Percentiles rank a stretch among this genome's conserved stretches.
Evolutionary conservation across 257 asterid genomes (phyloP).

Genomic region (Solanum pinnatisectum): DNA sequence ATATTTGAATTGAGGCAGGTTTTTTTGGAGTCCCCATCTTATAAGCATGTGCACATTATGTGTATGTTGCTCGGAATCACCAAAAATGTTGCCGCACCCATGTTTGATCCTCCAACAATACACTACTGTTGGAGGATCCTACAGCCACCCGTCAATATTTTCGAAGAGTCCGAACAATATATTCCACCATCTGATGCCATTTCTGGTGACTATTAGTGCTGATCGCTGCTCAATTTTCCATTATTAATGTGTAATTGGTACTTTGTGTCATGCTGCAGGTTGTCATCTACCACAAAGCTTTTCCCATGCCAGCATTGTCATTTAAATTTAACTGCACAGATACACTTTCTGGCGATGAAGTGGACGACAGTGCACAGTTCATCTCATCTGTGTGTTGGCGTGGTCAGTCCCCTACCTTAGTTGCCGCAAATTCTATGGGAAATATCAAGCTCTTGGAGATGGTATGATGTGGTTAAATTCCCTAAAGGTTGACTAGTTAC

Average conservation of each 20-base stretch:
- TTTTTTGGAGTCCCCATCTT: background rate
- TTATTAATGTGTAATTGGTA: background rate
- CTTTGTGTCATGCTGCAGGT: constrained; percentile 34
- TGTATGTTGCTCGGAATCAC: background rate
- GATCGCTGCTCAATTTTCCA: background rate
- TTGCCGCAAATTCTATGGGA: constrained; percentile 95
- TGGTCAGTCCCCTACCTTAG: constrained; percentile 71
- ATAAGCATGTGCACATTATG: background rate
- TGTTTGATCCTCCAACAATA: background rate
- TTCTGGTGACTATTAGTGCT: background rate
- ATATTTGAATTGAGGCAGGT: background rate
- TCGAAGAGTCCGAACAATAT: background rate
- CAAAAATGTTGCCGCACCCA: background rate
- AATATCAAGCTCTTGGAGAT: constrained; percentile 82
- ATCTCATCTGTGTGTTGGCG: constrained; percentile 97
- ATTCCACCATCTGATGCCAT: background rate
- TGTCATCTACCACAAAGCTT: constrained; percentile 78
- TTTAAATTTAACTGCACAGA: constrained; percentile 61
- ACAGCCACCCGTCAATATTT: background rate
- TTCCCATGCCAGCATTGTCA: constrained; percentile 79
- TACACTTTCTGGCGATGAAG: constrained; percentile 68
- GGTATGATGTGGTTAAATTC: constrained; percentile 32
- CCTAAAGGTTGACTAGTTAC: background rate
- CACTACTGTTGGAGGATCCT: background rate
- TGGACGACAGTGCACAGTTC: constrained; percentile 67